phyloP scores from a whole-genome alignment of 2,329 filamentous ascomycete species.

The Dothideomycetes sp. region DNA sequence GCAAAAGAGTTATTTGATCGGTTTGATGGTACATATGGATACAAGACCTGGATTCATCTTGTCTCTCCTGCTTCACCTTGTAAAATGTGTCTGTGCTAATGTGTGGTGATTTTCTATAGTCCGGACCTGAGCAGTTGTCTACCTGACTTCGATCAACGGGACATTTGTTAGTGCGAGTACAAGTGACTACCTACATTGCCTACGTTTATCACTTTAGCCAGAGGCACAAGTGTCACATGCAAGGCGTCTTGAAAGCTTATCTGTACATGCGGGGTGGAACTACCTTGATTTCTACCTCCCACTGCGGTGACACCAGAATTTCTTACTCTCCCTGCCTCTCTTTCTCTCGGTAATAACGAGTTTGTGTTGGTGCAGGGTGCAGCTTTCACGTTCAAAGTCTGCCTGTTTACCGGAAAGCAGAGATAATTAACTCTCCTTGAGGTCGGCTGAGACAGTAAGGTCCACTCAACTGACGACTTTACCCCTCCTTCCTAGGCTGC shows the following conservation, averaged over 20 bases:
- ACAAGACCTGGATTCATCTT: slow-evolving; percentile 8
- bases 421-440: slow-evolving; percentile 5
- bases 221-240: too few species aligned
- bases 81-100: slow-evolving; percentile 9
- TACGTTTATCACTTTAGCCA: too few species aligned
- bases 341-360: too few species aligned
- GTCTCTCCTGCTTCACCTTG: background rate
- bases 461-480: slow-evolving; percentile 3
- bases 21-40: slow-evolving; percentile 12
- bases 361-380: too few species aligned
- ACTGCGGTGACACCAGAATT: too few species aligned
- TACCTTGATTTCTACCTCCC: slow-evolving; percentile 11
- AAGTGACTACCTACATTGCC: too few species aligned
- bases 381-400: too few species aligned
- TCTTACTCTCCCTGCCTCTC: too few species aligned
- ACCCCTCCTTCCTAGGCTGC: slow-evolving; percentile 13
- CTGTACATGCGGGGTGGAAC: slow-evolving; percentile 10
- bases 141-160: too few species aligned
- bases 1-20: slow-evolving; percentile 9
- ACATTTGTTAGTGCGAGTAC: too few species aligned
- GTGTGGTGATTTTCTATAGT: slow-evolving; percentile 9
- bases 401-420: background rate
- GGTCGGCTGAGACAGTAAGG: slow-evolving; percentile 6
- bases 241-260: slow-evolving; percentile 10
- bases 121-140: too few species aligned